These are phyloP conservation scores for Salix exigua DNA, from an alignment of 345 rosid genomes.

Conservation along the genomic window DNA sequence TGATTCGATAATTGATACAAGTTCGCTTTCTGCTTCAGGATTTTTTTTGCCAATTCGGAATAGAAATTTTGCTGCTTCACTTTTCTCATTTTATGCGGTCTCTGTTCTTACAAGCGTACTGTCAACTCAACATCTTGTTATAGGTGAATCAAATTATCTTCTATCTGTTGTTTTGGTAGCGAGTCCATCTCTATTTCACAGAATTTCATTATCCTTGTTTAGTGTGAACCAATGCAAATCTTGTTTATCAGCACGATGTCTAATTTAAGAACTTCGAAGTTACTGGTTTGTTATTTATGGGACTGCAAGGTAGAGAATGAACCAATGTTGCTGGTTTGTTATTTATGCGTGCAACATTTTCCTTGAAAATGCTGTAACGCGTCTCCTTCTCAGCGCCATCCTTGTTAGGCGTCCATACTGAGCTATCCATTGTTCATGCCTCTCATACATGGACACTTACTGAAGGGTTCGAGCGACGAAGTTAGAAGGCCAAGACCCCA, in stretches of 20 bases:
- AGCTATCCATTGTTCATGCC: constrained; percentile 6
- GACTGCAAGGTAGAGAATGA: not conserved
- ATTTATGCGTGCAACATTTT: too few relatives aligned
- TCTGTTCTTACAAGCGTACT: not conserved
- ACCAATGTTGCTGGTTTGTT: not conserved
- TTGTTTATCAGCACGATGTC: not conserved
- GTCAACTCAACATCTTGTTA: not conserved
- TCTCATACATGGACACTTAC: not conserved
- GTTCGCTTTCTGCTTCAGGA: not conserved
- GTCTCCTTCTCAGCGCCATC: constrained; percentile 8
- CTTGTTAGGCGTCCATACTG: constrained; percentile 1
- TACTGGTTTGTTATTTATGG: not conserved
- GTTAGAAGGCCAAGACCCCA: constrained; percentile 7
- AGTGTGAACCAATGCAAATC: not conserved
- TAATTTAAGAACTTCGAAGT: not conserved
- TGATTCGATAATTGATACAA: not conserved
- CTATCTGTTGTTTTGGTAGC: not conserved
- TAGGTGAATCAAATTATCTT: not conserved
- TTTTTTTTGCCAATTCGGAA: not conserved
- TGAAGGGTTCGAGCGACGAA: not conserved
- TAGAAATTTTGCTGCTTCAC: not conserved
- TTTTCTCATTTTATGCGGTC: not conserved
- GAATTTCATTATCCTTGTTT: not conserved
- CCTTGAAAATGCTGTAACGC: not conserved
- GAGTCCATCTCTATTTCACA: not conserved